Evolutionary conservation across 352 stramenopile species (phyloP), one percentile per base, ranked within the genome.

Genomic region (Phytophthora ramorum): DNA sequence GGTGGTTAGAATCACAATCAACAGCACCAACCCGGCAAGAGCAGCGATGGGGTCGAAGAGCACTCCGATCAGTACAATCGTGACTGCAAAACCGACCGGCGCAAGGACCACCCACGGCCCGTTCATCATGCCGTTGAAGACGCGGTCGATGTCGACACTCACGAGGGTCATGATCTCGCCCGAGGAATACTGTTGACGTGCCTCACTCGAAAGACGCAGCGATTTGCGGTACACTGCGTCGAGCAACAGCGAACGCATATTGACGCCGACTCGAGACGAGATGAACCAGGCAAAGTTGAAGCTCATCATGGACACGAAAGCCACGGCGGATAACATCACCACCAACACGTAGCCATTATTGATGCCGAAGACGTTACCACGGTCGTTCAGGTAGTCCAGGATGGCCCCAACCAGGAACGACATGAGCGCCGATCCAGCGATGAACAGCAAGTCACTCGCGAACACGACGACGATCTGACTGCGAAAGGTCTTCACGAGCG

Each of bases 161-260:
- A 78, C 68, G 56, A 90, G 59, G 20, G 77, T 90, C 63, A 89
- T 73, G 57, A 90, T 87, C 55, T 87, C 79, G n/a, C 81, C 79
- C 7, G 71, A 84, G 35, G 71, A 75, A 44, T 81, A 82, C 13
- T 66, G 46, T 40, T 74, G 81, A 10, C 77, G 75, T 2, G 76
- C 66, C 13, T 63, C 69, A 8, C 65, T 78, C 14, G 79, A 78
- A 35, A 89, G 76, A 51, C 62, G 51, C 12, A 89, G 74, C 2
- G 62, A 70, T 56, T 91, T 91, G 40, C 82, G 76, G 54, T 78
- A 89, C 22, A 91, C 78, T 40, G 24, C 63, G 56, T 81, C 75
- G 51, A 87, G 70, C 3, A 82, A 59, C 20, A 85, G 68, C 35
- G 55, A 76, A 16, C 76, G 77, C 40, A 75, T 78, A n/a, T 83